Evolutionary conservation across 805 yeast species (phyloP).

Genomic region (Ogataea kodamae): DNA sequence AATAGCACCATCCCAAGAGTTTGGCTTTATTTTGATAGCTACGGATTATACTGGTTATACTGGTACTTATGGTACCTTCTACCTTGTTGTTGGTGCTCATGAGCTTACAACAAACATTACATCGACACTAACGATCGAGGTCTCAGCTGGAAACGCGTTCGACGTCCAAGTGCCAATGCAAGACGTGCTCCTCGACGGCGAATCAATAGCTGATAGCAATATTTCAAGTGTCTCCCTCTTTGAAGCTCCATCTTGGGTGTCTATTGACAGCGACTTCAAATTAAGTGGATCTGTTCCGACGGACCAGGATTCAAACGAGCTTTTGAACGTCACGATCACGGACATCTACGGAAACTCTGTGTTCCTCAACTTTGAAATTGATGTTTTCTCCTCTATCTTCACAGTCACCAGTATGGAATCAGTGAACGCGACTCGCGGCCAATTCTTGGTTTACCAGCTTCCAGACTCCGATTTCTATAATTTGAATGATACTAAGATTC

Average conservation of each 20-base stretch:
- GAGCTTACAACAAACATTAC: constrained; percentile 65
- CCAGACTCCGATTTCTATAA: constrained; percentile 56
- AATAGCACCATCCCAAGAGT: constrained; percentile 82
- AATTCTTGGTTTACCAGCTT: constrained; percentile 55
- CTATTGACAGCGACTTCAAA: constrained; percentile 37
- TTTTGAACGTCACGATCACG: constrained; percentile 51
- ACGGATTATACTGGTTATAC: constrained; percentile 74
- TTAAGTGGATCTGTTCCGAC: constrained; percentile 58
- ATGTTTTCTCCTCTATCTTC: constrained; percentile 52
- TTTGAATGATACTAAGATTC: constrained; percentile 44
- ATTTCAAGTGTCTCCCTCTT: constrained; percentile 50
- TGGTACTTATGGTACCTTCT: constrained; percentile 66
- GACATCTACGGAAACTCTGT: constrained; percentile 63
- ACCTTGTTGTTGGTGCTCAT: constrained; percentile 84
- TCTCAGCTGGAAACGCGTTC: constrained; percentile 58
- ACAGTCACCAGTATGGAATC: constrained; percentile 49
- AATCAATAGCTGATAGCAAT: constrained; percentile 42
- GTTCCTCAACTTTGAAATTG: constrained; percentile 53
- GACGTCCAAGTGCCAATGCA: constrained; percentile 58
- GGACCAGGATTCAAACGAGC: constrained; percentile 35
- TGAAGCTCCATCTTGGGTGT: constrained; percentile 60
- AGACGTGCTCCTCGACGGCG: constrained; percentile 63
- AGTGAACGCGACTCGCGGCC: constrained; percentile 66
- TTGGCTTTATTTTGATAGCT: constrained; percentile 69
- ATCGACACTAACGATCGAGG: constrained; percentile 56